Percentiles rank a stretch among this genome's conserved stretches.
These are phyloP conservation scores for Mycena filopes DNA, from an alignment of 768 basidiomycete genomes.

Conservation along the genomic window DNA sequence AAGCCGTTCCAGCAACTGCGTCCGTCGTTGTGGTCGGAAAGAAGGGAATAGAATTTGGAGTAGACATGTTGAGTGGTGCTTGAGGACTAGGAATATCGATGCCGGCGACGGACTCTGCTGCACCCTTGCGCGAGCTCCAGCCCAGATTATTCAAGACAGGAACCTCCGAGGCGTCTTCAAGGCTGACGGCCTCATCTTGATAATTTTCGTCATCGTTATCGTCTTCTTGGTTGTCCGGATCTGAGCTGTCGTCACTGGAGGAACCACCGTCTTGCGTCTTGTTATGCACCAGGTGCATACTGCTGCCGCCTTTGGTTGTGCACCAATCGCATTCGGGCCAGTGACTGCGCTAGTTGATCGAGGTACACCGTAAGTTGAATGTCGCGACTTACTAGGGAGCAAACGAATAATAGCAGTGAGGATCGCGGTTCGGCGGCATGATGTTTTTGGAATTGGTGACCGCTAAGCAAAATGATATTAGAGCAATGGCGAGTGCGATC, in stretches of 20 bases:
- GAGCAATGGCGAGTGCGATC: not conserved
- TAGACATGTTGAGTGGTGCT: constrained; percentile 38
- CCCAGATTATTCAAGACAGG: constrained; percentile 12
- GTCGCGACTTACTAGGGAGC: constrained; percentile 62
- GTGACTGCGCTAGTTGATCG: constrained; percentile 49
- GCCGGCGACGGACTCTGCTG: not conserved
- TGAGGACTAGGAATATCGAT: constrained; percentile 23
- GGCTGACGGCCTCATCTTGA: constrained; percentile 15
- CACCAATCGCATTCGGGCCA: constrained; percentile 70
- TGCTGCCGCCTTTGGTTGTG: constrained; percentile 22
- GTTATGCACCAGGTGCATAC: constrained; percentile 39
- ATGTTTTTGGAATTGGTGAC: constrained; percentile 43
- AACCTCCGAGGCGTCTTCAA: not conserved
- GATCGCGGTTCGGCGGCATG: constrained; percentile 44
- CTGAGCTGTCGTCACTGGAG: not conserved
- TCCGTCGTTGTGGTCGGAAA: constrained; percentile 27
- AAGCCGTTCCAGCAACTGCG: constrained; percentile 39
- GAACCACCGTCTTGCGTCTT: constrained; percentile 32
- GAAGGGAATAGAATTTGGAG: constrained; percentile 34
- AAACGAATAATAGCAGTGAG: constrained; percentile 65
- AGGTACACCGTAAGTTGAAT: not conserved
- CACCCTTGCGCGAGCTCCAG: too few species aligned
- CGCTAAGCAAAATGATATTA: constrained; percentile 39
- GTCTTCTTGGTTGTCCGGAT: constrained; percentile 1
- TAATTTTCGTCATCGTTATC: constrained; percentile 10